Evolutionary conservation across 2,329 filamentous ascomycete genomes (phyloP).

Genomic region (Thermothelomyces thermophilus): DNA sequence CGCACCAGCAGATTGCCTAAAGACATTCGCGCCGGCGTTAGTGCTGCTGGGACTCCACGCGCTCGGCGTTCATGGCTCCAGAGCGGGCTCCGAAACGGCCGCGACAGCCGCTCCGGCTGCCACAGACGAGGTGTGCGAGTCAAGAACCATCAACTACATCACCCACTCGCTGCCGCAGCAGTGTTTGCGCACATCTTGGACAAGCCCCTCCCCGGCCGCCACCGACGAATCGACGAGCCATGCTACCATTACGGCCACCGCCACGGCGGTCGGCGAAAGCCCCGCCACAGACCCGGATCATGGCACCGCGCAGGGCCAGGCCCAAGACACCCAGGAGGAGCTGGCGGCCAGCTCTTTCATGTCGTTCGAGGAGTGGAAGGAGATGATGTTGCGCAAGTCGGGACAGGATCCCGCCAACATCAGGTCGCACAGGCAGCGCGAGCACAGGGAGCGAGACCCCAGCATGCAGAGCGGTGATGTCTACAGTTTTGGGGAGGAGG

Average conservation of each 20-base stretch:
- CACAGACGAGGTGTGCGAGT: conserved; percentile 40
- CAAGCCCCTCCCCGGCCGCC: conserved; percentile 27
- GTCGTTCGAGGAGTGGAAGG: conserved; percentile 98
- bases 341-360: conserved; percentile 64
- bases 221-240: conserved; percentile 13
- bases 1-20: conserved; percentile 9
- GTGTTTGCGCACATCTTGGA: conserved; percentile 61
- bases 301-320: conserved; percentile 12
- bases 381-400: conserved; percentile 77
- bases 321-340: conserved; percentile 52
- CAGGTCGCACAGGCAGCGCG: conserved; percentile 54
- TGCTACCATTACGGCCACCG: conserved; percentile 11
- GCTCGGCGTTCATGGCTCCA: conserved; percentile 16
- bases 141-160: conserved; percentile 71
- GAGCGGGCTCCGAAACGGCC: conserved; percentile 9
- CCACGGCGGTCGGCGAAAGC: conserved; percentile 19
- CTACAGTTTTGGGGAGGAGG: conserved; percentile 78
- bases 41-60: conserved; percentile 20
- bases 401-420: conserved; percentile 66
- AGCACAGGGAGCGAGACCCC: conserved; percentile 43
- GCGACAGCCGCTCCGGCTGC: conserved; percentile 10
- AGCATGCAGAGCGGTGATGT: conserved; percentile 59
- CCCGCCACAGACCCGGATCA: conserved; percentile 13
- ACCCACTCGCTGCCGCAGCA: conserved; percentile 71
- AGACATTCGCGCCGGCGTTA: conserved; percentile 17